Evolutionary conservation across 192 early-diverging fungal genomes (phyloP).

Genomic region (Linnemannia elongata): DNA sequence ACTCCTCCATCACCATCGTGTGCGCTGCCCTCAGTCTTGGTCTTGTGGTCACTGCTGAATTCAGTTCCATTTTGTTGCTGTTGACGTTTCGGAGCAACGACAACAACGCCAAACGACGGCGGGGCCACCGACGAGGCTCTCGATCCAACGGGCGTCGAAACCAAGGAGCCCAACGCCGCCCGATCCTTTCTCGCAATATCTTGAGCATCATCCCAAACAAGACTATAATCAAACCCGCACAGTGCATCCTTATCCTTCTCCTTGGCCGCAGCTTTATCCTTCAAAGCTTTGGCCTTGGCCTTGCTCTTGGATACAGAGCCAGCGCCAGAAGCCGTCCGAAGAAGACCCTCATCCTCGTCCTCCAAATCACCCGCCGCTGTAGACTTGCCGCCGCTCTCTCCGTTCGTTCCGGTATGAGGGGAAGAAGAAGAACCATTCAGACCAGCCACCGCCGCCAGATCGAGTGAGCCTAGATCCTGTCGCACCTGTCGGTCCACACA

Average conservation of each 20-base stretch:
- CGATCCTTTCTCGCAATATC: constrained; percentile 39
- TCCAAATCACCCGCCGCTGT: constrained; percentile 2
- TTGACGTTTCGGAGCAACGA: constrained; percentile 28
- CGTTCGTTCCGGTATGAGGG: background rate
- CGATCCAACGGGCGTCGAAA: constrained; percentile 32
- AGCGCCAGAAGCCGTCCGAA: constrained; percentile 1
- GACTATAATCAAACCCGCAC: constrained; percentile 65
- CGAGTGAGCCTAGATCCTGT: constrained; percentile 31
- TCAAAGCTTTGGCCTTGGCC: constrained; percentile 29
- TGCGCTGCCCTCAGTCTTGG: background rate
- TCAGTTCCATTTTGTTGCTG: background rate
- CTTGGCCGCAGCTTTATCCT: constrained; percentile 5
- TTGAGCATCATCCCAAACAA: constrained; percentile 56
- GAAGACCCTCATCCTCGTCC: constrained; percentile 12
- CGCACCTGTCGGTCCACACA: constrained; percentile 42
- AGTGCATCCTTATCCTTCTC: constrained; percentile 48
- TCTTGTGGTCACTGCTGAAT: background rate
- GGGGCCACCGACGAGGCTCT: constrained; percentile 42
- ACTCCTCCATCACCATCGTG: background rate
- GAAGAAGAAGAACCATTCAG: background rate
- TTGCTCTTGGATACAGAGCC: constrained; percentile 19
- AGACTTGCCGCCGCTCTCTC: background rate
- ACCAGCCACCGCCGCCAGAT: background rate
- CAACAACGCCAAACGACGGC: constrained; percentile 35
- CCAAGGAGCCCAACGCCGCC: constrained; percentile 8